A percentile compares a stretch with the other conserved stretches of the same genome.
Conservation (phyloP, 108 stramenopile genomes). For the Thalassiosira profunda region DNA sequence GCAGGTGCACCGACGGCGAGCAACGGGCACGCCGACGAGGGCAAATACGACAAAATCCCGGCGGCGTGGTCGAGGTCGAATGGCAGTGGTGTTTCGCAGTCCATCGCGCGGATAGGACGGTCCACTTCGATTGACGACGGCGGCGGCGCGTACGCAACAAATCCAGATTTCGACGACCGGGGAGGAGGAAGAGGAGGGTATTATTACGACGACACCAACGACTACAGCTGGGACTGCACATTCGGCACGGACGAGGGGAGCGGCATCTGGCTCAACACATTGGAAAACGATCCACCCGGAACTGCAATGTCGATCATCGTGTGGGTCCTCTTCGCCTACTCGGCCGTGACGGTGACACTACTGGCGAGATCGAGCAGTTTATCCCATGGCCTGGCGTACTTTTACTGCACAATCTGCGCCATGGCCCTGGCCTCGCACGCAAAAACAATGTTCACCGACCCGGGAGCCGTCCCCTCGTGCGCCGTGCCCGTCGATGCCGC, state of each 20-base stretch:
- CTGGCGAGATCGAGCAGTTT: constrained; percentile 63
- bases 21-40: too few species aligned
- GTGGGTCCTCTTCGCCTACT: constrained; percentile 67
- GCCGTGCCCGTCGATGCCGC: constrained; percentile 76
- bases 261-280: constrained; percentile 85
- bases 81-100: too few species aligned
- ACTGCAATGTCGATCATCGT: constrained; percentile 70
- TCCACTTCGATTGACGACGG: neutral
- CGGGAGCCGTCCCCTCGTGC: constrained; percentile 85
- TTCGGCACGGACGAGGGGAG: constrained; percentile 56
- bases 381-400: constrained; percentile 53
- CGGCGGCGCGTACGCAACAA: neutral
- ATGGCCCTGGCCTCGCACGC: constrained; percentile 79
- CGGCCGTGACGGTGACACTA: constrained; percentile 66
- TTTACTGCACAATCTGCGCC: constrained; percentile 59
- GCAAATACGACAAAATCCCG: too few species aligned
- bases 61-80: too few species aligned
- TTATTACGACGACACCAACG: constrained; percentile 48
- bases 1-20: too few species aligned
- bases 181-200: constrained; percentile 15
- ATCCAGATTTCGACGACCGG: constrained; percentile 9
- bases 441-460: constrained; percentile 89
- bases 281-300: constrained; percentile 72
- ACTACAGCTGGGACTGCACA: constrained; percentile 28
- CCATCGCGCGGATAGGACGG: too few species aligned